These are phyloP conservation scores for Diutina catenulata DNA, from an alignment of 1,139 yeast species.

Conservation along the genomic window DNA sequence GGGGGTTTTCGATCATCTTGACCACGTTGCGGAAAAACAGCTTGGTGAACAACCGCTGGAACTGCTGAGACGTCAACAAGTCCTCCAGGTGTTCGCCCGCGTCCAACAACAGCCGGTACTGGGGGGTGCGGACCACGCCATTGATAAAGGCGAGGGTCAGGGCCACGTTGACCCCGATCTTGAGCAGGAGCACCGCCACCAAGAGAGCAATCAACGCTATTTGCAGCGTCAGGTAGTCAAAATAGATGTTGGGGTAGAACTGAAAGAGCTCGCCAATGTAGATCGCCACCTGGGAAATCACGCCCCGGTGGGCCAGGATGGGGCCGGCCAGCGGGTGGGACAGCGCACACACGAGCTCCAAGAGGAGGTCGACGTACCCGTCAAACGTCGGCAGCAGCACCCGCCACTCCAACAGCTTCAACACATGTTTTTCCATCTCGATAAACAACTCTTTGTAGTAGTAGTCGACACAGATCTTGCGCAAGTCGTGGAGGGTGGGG, in stretches of 20 bases:
- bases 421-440: constrained; percentile 58
- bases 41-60: neutral
- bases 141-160: neutral
- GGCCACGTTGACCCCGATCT: constrained; percentile 6
- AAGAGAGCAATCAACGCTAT: constrained; percentile 43
- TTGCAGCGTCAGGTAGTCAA: constrained; percentile 42
- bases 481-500: constrained; percentile 43
- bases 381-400: constrained; percentile 49
- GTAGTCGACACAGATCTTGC: constrained; percentile 53
- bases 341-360: constrained; percentile 16
- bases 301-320: constrained; percentile 15
- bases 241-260: constrained; percentile 48
- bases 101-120: neutral
- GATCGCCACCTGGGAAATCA: constrained; percentile 40
- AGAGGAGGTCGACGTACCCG: constrained; percentile 44
- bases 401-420: constrained; percentile 48
- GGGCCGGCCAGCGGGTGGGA: constrained; percentile 15
- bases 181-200: constrained; percentile 9
- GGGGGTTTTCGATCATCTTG: constrained; percentile 33
- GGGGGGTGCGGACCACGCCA: neutral
- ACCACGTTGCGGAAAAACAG: constrained; percentile 11
- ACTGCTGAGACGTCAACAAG: constrained; percentile 1
- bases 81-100: neutral
- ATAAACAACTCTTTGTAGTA: constrained; percentile 48
- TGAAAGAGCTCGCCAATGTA: constrained; percentile 57